A percentile compares a stretch with the other conserved stretches of the same genome.
These are phyloP conservation scores for Phytophthora boehmeriae DNA, from an alignment of 352 stramenopile species.

Conservation along the genomic window DNA sequence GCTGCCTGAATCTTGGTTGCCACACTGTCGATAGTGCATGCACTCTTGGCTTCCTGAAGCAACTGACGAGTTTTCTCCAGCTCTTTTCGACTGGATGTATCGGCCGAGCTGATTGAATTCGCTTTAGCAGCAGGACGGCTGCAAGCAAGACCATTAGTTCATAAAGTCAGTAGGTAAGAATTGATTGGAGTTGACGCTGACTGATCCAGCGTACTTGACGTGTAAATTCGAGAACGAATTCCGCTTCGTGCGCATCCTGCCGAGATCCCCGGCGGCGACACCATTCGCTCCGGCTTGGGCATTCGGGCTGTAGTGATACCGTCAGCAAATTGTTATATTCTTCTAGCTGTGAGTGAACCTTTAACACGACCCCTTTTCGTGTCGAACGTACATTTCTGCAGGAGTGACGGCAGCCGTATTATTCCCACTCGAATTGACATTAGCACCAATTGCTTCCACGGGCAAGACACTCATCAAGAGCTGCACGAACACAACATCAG, in stretches of 20 bases:
- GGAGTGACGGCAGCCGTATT: slow-evolving; percentile 29
- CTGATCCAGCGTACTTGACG: slow-evolving; percentile 43
- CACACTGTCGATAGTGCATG: slow-evolving; percentile 47
- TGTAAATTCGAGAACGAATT: slow-evolving; percentile 62
- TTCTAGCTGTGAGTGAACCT: not conserved
- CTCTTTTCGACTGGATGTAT: slow-evolving; percentile 47
- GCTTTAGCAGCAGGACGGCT: slow-evolving; percentile 41
- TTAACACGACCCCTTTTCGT: not conserved
- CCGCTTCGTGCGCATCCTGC: slow-evolving; percentile 34
- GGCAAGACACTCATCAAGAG: slow-evolving; percentile 84
- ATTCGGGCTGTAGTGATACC: slow-evolving; percentile 8
- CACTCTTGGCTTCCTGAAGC: slow-evolving; percentile 53
- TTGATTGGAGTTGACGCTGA: not conserved
- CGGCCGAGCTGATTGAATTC: slow-evolving; percentile 20
- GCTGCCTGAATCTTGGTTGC: slow-evolving; percentile 49
- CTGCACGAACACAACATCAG: slow-evolving; percentile 25
- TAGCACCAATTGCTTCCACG: slow-evolving; percentile 37
- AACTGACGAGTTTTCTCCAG: slow-evolving; percentile 61
- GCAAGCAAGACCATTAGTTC: slow-evolving; percentile 8
- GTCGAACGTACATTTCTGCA: slow-evolving; percentile 36
- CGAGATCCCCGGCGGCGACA: slow-evolving; percentile 6
- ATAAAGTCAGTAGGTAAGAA: slow-evolving; percentile 3
- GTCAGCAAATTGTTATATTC: slow-evolving; percentile 4
- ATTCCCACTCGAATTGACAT: slow-evolving; percentile 10
- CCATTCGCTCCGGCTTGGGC: slow-evolving; percentile 10